Base-by-base conservation (phyloP, 768 basidiomycete species). In the Pleurotus salmoneostramineus region DNA sequence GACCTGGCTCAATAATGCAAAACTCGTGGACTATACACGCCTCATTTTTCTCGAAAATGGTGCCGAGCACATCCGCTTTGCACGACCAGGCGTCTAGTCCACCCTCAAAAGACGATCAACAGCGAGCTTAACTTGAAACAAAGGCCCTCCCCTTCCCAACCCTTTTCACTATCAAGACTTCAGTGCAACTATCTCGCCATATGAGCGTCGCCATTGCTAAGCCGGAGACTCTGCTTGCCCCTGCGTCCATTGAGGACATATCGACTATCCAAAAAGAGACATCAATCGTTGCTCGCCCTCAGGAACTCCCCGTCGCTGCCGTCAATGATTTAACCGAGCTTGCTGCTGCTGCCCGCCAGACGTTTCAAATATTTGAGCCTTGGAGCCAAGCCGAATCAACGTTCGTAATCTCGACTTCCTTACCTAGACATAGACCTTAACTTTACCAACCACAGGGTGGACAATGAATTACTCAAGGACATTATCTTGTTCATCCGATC, bases 351-450 rank as follows among this genome's bases (percentile, higher is more conserved):
- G 35, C 50, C 7, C 50, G 50, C 15, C 34, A 51, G 12, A 51
- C 50, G 3, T 51, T 51, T n/a, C 50, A 51, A 15, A 51, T 51
- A 11, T 37, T 51, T 17, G 50, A 51, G 33, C 50, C 50, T 7
- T 51, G 50, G 50, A 51, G 50, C 36, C 50, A 37, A 27, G 50
- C 50, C 2, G 50, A 51, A 27, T 51, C 36, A 14, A 51, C 50
- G 50, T 55, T 21, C 15, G 52, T 54, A 14, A 11, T 37, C 12
- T 6, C 7, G 1, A 15, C 27, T n/a, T 43, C 32, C 17, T 14
- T 21, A 32, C n/a, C 36, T 37, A 31, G n/a, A 33, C 0, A n/a
- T 31, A 40, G 14, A 5, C 15, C 37, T 31, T 3, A 21, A 6
- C 11, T 55, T 10, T 11, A 6, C 33, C 3, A n/a, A 15, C 15